These are phyloP conservation scores for Diaporthe sp. DNA, from an alignment of 2,329 filamentous ascomycete genomes.

Conservation along the genomic window DNA sequence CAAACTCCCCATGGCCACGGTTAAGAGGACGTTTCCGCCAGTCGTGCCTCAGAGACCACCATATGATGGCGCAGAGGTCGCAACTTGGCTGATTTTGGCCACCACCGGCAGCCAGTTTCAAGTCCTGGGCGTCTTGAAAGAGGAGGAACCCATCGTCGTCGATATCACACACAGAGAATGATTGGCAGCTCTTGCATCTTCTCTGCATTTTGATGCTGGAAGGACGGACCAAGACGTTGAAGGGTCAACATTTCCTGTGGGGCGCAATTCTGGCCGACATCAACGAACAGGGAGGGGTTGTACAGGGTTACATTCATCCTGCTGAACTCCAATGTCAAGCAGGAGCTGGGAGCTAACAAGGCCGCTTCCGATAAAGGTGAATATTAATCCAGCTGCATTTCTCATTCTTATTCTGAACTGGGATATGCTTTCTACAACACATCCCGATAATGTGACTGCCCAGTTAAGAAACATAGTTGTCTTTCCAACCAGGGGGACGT, in stretches of 20 bases:
- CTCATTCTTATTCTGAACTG: no score
- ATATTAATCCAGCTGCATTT: no score
- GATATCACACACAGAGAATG: not conserved
- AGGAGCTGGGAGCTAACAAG: no score
- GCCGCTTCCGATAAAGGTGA: no score
- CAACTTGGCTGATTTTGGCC: not conserved
- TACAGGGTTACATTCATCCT: not conserved
- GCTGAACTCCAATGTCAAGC: no score
- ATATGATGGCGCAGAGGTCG: not conserved
- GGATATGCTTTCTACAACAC: no score
- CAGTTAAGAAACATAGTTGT: no score
- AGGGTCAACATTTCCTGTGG: not conserved
- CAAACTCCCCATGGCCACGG: not conserved
- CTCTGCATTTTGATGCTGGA: not conserved
- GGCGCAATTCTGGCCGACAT: no score
- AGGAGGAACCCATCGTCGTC: not conserved
- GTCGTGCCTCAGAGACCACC: not conserved
- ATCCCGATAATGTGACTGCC: no score
- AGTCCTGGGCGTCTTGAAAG: not conserved
- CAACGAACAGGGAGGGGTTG: not conserved
- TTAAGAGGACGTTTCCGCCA: not conserved
- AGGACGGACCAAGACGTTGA: not conserved
- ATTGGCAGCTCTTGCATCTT: not conserved
- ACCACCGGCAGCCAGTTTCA: not conserved
- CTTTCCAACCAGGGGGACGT: no score